These are phyloP conservation scores for Pholiota conissans DNA, from an alignment of 768 basidiomycete genomes.

Conservation along the genomic window DNA sequence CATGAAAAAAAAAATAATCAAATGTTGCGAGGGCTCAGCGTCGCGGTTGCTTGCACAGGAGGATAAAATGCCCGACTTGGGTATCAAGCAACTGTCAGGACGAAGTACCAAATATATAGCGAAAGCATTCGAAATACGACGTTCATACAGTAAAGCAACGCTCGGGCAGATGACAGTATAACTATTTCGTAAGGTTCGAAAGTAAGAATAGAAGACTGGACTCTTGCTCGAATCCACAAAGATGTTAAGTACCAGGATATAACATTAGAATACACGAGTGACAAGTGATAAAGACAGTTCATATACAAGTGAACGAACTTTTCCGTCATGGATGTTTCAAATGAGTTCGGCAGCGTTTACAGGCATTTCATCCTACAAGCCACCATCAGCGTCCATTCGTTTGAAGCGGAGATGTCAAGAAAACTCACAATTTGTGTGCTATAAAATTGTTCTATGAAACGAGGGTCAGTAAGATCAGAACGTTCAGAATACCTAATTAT, in stretches of 20 bases:
- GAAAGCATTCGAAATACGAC: too few relatives aligned
- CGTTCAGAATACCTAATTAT: not conserved
- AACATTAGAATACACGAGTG: conserved; percentile 20
- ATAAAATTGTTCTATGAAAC: conserved; percentile 87
- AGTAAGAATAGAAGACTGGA: not conserved
- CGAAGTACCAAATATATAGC: too few relatives aligned
- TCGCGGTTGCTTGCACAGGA: not conserved
- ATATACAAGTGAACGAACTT: conserved; percentile 4
- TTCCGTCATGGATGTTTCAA: conserved; percentile 32
- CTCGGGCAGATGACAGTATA: not conserved
- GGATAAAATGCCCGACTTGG: too few relatives aligned
- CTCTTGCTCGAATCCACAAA: not conserved
- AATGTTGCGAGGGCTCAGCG: not conserved
- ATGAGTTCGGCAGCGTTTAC: conserved; percentile 98
- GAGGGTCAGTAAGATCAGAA: conserved; percentile 6
- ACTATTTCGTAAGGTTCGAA: not conserved
- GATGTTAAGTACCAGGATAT: conserved; percentile 1
- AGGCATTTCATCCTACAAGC: conserved; percentile 91
- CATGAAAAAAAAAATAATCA: not conserved
- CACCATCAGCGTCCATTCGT: conserved; percentile 19
- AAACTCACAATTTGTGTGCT: conserved; percentile 85
- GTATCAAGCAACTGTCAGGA: too few relatives aligned
- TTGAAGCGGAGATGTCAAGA: conserved; percentile 12
- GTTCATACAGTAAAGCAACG: not conserved
- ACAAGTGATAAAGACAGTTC: conserved; percentile 1